Base-by-base conservation (phyloP, 768 basidiomycete genomes). In the Xerocomellus chrysenteron region DNA sequence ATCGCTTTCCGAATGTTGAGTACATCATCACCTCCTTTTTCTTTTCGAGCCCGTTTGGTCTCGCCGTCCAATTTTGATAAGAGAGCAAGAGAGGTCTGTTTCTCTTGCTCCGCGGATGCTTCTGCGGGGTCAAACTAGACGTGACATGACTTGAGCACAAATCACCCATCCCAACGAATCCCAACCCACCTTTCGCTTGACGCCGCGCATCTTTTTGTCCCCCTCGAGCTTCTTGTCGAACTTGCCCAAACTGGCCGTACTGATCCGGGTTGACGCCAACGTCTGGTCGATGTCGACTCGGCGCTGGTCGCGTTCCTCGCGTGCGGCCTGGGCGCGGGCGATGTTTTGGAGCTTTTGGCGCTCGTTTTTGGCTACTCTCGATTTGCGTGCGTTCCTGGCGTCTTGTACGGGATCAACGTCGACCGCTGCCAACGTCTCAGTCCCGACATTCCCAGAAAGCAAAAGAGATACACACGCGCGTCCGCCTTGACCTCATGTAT, bases 211-310 rank as follows among this genome's bases (percentile, higher is more conserved):
- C 73, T 92, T 94, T 71, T 91, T 90, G 73, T 99, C 97, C 13
- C 95, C 95, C 50, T 95, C 89, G 21, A 98, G 80, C 67, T 80
- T 85, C 61, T 84, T 87, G 71, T 98, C 96, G 65, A 97, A 99
- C 64, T 83, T 87, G 61, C 97, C 97, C 87, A 99, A 87, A 65
- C 92, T 95, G 0, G 94, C 97, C 0, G 97, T 99, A 58, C 94
- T 94, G 30, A 78, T 76, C 56, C 90, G 84, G 2, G 89, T 86
- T 11, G 86, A 80, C 9, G 90, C 84, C 26, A 97, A 76, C 2
- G 88, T 87, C 55, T 80, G 79, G 21, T 94, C 89, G 17, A 98
- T 81, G 14, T 92, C 86, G 14, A 68, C 63, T 73, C 93, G 92
- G 24, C 90, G 84, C 46, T 79, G 71, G 21, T 77, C 71, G 51